Evolutionary conservation across 345 rosid genomes (phyloP).

Genomic region (Conringia planisiliqua): DNA sequence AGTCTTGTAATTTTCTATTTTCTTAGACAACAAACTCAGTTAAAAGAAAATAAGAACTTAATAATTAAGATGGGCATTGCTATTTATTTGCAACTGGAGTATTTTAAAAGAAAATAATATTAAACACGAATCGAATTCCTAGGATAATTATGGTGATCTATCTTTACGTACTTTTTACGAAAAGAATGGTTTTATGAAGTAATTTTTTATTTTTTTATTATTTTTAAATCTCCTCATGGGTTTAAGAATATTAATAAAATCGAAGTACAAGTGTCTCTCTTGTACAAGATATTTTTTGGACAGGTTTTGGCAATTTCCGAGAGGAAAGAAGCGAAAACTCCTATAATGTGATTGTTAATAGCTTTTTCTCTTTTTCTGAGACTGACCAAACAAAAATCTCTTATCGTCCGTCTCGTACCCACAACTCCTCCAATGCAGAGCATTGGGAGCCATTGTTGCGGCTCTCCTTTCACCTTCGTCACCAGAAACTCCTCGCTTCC

Average conservation of each 20-base stretch:
- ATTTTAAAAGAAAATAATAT: neutral
- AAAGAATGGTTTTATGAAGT: constrained; percentile 25
- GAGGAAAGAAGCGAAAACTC: neutral
- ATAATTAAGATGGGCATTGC: too few relatives aligned
- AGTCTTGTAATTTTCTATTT: neutral
- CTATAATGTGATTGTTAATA: neutral
- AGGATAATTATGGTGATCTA: neutral
- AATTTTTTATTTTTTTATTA: neutral
- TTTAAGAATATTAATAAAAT: neutral
- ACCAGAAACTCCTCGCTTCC: constrained; percentile 28
- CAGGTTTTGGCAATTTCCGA: constrained; percentile 10
- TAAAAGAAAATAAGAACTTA: too few relatives aligned
- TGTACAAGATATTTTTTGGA: neutral
- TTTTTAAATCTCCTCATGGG: neutral
- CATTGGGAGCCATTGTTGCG: constrained; percentile 31
- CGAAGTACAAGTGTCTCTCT: neutral
- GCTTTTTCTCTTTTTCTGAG: neutral
- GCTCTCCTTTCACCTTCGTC: constrained; percentile 31
- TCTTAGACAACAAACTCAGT: too few relatives aligned
- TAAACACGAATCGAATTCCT: constrained; percentile 13
- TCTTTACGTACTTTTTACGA: constrained; percentile 24
- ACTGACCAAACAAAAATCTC: neutral
- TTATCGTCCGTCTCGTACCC: neutral
- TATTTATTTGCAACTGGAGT: too few relatives aligned
- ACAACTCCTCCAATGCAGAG: constrained; percentile 24